These are phyloP conservation scores for Carpinus viminea DNA, from an alignment of 306 rosid genomes.

Conservation along the genomic window DNA sequence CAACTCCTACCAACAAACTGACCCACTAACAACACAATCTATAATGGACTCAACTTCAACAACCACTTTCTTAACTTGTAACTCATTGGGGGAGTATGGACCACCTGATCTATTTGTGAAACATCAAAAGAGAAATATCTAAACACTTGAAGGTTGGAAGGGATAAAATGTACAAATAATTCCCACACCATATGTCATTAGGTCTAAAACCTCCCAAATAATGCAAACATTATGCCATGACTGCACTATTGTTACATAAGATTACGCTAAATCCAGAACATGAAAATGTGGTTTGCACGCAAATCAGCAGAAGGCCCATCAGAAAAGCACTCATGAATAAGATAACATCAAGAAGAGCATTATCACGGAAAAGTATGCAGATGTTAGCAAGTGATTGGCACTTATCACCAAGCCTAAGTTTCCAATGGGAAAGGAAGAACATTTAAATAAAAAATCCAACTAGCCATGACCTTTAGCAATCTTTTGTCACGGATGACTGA, in stretches of 20 bases:
- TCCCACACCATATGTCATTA: background rate
- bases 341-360: background rate
- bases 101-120: background rate
- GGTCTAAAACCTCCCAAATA: background rate
- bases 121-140: background rate
- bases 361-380: background rate
- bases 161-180: background rate
- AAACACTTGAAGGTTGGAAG: background rate
- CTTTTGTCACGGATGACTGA: background rate
- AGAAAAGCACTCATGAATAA: background rate
- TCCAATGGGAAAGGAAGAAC: background rate
- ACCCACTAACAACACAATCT: too few relatives aligned
- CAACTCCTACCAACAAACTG: too few relatives aligned
- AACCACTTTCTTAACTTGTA: too few relatives aligned
- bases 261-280: background rate
- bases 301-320: background rate
- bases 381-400: background rate
- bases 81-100: background rate
- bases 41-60: too few relatives aligned
- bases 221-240: background rate
- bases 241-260: background rate
- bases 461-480: background rate
- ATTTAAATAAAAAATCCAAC: background rate
- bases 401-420: background rate
- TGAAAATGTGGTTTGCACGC: background rate